These are phyloP conservation scores for Royoungia palumana DNA, from an alignment of 768 basidiomycete genomes.

Conservation along the genomic window DNA sequence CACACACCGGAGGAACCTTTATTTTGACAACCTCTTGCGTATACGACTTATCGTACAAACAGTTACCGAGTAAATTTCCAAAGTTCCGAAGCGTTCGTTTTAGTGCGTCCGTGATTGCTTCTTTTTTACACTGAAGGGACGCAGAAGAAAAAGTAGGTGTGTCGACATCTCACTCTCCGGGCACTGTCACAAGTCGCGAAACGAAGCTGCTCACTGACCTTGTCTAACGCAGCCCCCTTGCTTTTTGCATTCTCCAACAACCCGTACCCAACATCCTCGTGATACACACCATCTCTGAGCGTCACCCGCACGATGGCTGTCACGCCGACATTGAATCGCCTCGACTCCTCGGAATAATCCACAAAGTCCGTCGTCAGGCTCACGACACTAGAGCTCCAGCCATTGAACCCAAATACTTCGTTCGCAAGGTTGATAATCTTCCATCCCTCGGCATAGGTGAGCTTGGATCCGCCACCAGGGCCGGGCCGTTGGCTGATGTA, in stretches of 20 bases:
- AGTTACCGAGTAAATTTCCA: constrained; percentile 93
- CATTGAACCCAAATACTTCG: constrained; percentile 97
- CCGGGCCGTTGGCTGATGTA: constrained; percentile 87
- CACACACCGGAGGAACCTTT: constrained; percentile 74
- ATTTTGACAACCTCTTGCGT: constrained; percentile 83
- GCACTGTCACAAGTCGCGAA: neutral
- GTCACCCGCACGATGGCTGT: constrained; percentile 87
- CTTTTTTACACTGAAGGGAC: constrained; percentile 84
- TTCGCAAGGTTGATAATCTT: constrained; percentile 97
- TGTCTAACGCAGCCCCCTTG: constrained; percentile 86
- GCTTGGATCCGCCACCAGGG: constrained; percentile 79
- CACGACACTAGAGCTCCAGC: constrained; percentile 83
- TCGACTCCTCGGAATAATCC: constrained; percentile 69
- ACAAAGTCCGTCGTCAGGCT: constrained; percentile 74
- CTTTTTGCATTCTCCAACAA: constrained; percentile 78
- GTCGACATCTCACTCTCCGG: constrained; percentile 2
- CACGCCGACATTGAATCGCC: constrained; percentile 67
- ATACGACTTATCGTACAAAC: constrained; percentile 94
- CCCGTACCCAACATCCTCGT: constrained; percentile 95
- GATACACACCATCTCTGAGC: constrained; percentile 80
- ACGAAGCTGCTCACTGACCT: constrained; percentile 51
- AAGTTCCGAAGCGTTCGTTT: constrained; percentile 91
- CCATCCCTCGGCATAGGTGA: constrained; percentile 97
- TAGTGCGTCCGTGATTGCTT: constrained; percentile 92
- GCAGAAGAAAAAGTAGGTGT: neutral